Conservation (phyloP, 805 yeast species). For the Blastobotrys terrestris region DNA sequence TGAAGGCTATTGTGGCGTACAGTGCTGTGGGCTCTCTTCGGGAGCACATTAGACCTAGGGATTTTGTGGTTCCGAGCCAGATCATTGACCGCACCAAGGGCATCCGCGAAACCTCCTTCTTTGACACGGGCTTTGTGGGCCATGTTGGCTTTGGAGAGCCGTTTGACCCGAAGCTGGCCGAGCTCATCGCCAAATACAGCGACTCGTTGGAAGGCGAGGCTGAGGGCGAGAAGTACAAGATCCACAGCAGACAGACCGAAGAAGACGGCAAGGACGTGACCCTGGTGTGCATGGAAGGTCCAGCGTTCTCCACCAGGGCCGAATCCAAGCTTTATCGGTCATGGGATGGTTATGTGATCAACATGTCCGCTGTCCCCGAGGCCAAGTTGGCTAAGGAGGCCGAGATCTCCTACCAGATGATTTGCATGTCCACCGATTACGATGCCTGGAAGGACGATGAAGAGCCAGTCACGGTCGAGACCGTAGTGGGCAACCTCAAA, state of each 20-base stretch:
- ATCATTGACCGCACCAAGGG: conserved; percentile 97
- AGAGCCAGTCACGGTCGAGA: conserved; percentile 97
- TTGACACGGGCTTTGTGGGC: conserved; percentile 90
- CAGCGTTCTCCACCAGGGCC: conserved; percentile 94
- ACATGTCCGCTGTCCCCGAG: conserved; percentile 98
- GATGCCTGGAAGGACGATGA: conserved; percentile 97
- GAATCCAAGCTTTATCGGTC: conserved; percentile 81
- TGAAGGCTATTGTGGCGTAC: conserved; percentile 82
- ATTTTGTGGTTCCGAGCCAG: conserved; percentile 94
- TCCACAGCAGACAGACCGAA: conserved; percentile 64
- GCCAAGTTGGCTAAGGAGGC: conserved; percentile 96
- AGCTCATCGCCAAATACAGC: conserved; percentile 53
- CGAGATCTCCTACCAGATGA: conserved; percentile 94
- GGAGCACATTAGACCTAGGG: conserved; percentile 84
- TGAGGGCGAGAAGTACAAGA: conserved; percentile 36
- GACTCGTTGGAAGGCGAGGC: conserved; percentile 51
- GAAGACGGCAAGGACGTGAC: conserved; percentile 59
- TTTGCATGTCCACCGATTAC: conserved; percentile 98
- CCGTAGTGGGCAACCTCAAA: conserved; percentile 83
- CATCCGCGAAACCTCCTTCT: conserved; percentile 80
- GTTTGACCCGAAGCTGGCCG: conserved; percentile 69
- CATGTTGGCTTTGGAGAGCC: conserved; percentile 98
- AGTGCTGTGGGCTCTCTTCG: conserved; percentile 95
- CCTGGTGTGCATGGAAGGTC: conserved; percentile 97
- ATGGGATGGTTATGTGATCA: conserved; percentile 93